A percentile compares a stretch with the other conserved stretches of the same genome.
These are phyloP conservation scores for Simplicillium aogashimaense DNA, from an alignment of 2,329 filamentous ascomycete genomes.

Conservation along the genomic window DNA sequence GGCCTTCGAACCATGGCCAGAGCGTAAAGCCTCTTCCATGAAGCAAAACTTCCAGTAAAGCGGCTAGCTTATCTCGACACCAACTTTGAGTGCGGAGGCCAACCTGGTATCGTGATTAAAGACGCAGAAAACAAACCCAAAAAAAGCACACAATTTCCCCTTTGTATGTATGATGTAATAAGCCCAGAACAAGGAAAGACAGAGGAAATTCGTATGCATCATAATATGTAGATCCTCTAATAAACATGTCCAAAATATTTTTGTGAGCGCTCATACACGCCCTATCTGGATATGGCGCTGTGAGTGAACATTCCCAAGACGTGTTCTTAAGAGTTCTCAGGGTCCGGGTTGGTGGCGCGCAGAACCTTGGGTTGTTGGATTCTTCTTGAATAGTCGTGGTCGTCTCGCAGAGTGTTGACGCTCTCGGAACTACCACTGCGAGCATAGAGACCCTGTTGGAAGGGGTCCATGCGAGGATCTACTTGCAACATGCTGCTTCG, in stretches of 20 bases:
- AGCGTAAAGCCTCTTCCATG: no score
- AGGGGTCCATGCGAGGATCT: conserved; percentile 55
- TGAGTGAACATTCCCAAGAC: no score
- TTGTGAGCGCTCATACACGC: no score
- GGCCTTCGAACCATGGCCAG: no score
- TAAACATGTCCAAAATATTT: neutral
- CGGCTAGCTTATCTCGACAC: no score
- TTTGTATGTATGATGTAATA: conserved; percentile 3
- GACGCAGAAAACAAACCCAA: conserved; percentile 3
- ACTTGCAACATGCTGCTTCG: conserved; percentile 45
- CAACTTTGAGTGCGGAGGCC: neutral
- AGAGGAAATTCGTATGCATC: conserved; percentile 19
- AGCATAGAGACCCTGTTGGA: conserved; percentile 44
- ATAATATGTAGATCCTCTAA: conserved; percentile 15
- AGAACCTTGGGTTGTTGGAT: conserved; percentile 48
- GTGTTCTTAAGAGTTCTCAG: conserved; percentile 13
- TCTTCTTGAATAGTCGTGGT: conserved; percentile 54
- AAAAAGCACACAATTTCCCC: conserved; percentile 1
- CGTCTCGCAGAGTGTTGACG: conserved; percentile 52
- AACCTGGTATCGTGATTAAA: neutral
- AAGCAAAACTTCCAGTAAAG: no score
- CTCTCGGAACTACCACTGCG: conserved; percentile 53
- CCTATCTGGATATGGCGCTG: no score
- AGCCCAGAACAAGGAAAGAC: conserved; percentile 3
- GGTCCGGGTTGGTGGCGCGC: conserved; percentile 54